Evolutionary conservation across 345 rosid genomes (phyloP), one percentile per base, ranked within the genome.

Genomic region (Hypericum perforatum): DNA sequence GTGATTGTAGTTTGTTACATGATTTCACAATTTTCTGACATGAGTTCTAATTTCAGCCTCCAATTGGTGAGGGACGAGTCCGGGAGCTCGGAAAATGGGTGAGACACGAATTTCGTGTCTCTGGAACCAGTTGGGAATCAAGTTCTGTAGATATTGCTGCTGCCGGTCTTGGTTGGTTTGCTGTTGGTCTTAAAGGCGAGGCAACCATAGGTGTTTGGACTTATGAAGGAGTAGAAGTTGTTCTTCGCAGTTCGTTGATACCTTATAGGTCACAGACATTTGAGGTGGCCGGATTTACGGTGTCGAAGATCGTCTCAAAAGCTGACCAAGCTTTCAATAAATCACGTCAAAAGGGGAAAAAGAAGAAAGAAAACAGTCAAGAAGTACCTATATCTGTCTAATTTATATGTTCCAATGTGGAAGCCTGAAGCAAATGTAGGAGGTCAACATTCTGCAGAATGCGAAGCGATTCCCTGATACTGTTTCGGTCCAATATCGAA

Each of bases 121-220:
- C 71, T 6, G 95, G 97, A 16, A 71, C 57, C 69, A 83, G 65
- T 60, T 85, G 98, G 97, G 95, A 81, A 47, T 66, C 77, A 3
- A 92, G 85, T 74, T 83, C 82, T 39, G 84, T 77, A 11, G 98
- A 84, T 65, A 62, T 85, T 53, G 85, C 91, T 58, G 84, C 86
- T 45, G 82, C 91, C 8, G 97, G 95, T 59, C 76, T 91, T 5
- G 95, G 98, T 47, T 91, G 96, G 96, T 88, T 82, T 65, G 80
- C 84, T 11, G 49, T 85, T 55, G 89, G 95, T 50, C 76, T 88
- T 48, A 88, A 80, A 69, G 94, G 94, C 46, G 85, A 85, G 41
- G 98, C 95, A 5, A 54, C 62, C 7, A 36, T 92, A 63, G 78
- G 96, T 11, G 84, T 74, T 54, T 88, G 98, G 98, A 85, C 90